Evolutionary conservation across 306 rosid species (phyloP).

Genomic region (Rubus parviflorus): DNA sequence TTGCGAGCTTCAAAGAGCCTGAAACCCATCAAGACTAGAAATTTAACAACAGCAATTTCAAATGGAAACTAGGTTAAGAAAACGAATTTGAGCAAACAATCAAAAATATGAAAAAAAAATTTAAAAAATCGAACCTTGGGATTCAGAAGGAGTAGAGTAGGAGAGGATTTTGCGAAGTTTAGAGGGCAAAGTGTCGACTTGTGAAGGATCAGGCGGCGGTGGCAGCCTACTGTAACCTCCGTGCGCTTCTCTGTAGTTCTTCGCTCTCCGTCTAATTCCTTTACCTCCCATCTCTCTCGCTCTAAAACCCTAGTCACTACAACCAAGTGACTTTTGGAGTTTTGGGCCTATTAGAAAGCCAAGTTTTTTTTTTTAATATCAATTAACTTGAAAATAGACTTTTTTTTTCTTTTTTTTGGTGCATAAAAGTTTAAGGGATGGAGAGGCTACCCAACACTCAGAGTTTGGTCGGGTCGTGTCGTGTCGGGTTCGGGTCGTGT

Average conservation of each 20-base stretch:
- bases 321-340: not conserved
- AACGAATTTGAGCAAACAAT: not conserved
- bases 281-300: constrained; percentile 61
- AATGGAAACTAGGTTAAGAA: not conserved
- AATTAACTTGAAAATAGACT: too few relatives aligned
- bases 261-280: constrained; percentile 76
- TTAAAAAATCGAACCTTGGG: constrained; percentile 37
- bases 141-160: constrained; percentile 38
- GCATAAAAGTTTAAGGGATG: too few relatives aligned
- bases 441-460: too few relatives aligned
- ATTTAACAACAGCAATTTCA: not conserved
- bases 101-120: not conserved
- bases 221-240: constrained; percentile 75
- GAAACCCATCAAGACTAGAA: constrained; percentile 15
- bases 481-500: too few relatives aligned
- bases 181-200: constrained; percentile 62
- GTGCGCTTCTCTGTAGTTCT: constrained; percentile 79
- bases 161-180: constrained; percentile 72
- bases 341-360: not conserved
- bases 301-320: constrained; percentile 9
- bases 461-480: too few relatives aligned
- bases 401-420: too few relatives aligned
- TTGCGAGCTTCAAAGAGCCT: constrained; percentile 39
- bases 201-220: constrained; percentile 70
- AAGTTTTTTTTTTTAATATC: too few relatives aligned